Conservation (phyloP, 805 yeast genomes). For the Torulaspora gathmanii region DNA sequence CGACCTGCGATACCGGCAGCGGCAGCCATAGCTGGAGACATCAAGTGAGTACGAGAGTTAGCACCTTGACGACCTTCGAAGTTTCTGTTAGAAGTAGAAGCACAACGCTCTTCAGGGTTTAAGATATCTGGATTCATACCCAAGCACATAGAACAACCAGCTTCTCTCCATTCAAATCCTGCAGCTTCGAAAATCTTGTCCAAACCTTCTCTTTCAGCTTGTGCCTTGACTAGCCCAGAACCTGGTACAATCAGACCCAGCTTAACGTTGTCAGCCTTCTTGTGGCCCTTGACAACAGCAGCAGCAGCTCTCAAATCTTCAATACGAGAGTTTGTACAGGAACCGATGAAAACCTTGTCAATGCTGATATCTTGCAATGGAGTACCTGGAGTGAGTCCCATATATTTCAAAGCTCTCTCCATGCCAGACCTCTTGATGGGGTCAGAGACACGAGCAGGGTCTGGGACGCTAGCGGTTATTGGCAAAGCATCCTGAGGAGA, state of each 20-base stretch:
- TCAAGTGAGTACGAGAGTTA: conserved; percentile 86
- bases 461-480: conserved; percentile 84
- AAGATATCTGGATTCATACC: conserved; percentile 99
- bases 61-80: conserved; percentile 99
- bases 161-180: conserved; percentile 98
- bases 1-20: conserved; percentile 94
- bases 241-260: conserved; percentile 95
- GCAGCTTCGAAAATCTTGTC: conserved; percentile 87
- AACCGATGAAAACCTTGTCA: conserved; percentile 96
- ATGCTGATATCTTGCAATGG: conserved; percentile 69
- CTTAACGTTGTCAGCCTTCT: conserved; percentile 75
- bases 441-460: conserved; percentile 69
- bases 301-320: conserved; percentile 98
- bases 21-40: conserved; percentile 99
- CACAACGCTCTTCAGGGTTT: conserved; percentile 94
- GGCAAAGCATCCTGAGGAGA: conserved; percentile 99
- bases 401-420: conserved; percentile 86
- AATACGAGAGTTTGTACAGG: conserved; percentile 96
- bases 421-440: conserved; percentile 76
- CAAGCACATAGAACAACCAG: conserved; percentile 98
- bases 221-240: conserved; percentile 87
- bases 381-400: conserved; percentile 83
- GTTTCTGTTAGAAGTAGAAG: conserved; percentile 97
- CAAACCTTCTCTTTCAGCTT: conserved; percentile 93
- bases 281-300: conserved; percentile 81